Evolutionary conservation across 805 yeast genomes (phyloP), one percentile per base, ranked within the genome.

Genomic region (Starmerella stigmatis): DNA sequence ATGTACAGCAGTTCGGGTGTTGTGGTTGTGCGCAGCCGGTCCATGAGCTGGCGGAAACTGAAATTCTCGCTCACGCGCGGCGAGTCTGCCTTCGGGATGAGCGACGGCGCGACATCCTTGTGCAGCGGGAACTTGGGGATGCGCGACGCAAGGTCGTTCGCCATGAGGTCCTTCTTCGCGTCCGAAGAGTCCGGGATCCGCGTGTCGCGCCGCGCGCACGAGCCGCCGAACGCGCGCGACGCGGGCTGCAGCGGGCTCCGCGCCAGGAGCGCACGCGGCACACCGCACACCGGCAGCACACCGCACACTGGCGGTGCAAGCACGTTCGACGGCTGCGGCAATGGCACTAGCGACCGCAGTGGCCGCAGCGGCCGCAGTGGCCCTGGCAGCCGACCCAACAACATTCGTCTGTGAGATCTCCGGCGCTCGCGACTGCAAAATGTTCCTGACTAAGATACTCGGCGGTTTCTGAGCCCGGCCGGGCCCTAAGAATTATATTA

Each of bases 1-100:
- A 83, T 89, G 62, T 84, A 85, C 35, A 84, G 70, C 44, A 84
- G 66, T 57, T 83, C 94, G 1, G 89, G 89, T 39, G 72, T 70
- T 11, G 63, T 64, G 53, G 78, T 75, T 31, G 66, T 64, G 48
- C 71, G 67, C 49, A 84, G 64, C 10, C 74, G 70, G 46, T 72
- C 71, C 54, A 80, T 66, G 64, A 85, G 77, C 58, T 79, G 79
- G 6, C 75, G 64, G 52, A 85, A 73, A 4, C 76, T 68, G 57
- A 73, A 63, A 22, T 61, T 55, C 29, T 72, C 70, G 1, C 81
- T 75, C 2, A 83, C 82, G 28, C 77, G 73, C 9, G 94, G 94
- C 10, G 81, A 84, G 12, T 81, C 83, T 0, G 86, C 83, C 45
- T 80, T 70, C 10, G 92, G 92, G 29, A 82, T 64, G 29, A 82